These are phyloP conservation scores for Zygotorulaspora danielsina DNA, from an alignment of 805 yeast genomes.

Conservation along the genomic window DNA sequence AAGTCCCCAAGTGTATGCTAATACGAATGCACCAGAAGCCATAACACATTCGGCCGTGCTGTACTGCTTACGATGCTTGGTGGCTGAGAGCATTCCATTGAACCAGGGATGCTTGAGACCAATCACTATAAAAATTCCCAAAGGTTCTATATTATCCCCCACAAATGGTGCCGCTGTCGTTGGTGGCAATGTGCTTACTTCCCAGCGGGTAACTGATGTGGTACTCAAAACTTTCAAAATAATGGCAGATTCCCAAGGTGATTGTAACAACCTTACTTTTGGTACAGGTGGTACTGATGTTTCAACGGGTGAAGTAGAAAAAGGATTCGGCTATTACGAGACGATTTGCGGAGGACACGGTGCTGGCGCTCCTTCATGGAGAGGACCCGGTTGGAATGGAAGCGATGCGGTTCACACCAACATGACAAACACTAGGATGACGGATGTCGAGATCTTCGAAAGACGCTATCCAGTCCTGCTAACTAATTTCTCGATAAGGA, in stretches of 20 bases:
- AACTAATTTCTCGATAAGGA: constrained; percentile 63
- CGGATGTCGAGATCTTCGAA: constrained; percentile 87
- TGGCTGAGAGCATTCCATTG: constrained; percentile 81
- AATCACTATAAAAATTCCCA: constrained; percentile 59
- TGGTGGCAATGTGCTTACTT: constrained; percentile 90
- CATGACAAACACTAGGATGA: constrained; percentile 89
- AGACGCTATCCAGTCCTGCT: constrained; percentile 79
- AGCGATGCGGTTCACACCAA: constrained; percentile 88
- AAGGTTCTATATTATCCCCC: constrained; percentile 64
- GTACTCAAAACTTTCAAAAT: constrained; percentile 79
- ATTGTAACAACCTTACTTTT: constrained; percentile 90
- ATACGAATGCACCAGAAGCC: constrained; percentile 88
- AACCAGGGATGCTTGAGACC: constrained; percentile 91
- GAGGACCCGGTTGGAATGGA: constrained; percentile 77
- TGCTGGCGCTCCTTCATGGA: constrained; percentile 49
- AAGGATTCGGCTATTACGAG: constrained; percentile 85
- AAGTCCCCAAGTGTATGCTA: constrained; percentile 81
- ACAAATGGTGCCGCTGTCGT: constrained; percentile 85
- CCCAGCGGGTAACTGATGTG: constrained; percentile 88
- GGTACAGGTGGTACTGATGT: constrained; percentile 65
- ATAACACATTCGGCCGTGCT: constrained; percentile 84
- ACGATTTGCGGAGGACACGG: constrained; percentile 95
- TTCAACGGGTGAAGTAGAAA: constrained; percentile 41
- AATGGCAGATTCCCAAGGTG: constrained; percentile 94
- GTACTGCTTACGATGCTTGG: constrained; percentile 79